phyloP scores from a whole-genome alignment of 345 rosid species.

The Hevea brasiliensis region DNA sequence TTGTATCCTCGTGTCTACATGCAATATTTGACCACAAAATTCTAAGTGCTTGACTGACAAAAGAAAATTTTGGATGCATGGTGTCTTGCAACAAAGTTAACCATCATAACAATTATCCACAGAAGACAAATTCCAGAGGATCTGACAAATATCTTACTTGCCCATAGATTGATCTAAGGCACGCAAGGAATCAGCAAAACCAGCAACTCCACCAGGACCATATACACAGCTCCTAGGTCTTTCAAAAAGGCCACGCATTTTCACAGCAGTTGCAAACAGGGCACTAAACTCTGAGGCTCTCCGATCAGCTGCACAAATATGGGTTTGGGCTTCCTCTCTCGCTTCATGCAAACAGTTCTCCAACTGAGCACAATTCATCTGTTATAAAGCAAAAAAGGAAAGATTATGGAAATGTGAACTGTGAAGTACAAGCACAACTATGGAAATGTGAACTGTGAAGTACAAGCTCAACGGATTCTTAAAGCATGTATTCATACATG shows the following conservation, averaged over 20 bases:
- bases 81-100: background rate
- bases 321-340: slow-evolving; percentile 96
- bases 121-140: background rate
- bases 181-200: slow-evolving; percentile 74
- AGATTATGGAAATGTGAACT: background rate
- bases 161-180: slow-evolving; percentile 84
- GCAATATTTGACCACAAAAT: background rate
- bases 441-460: no score
- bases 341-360: slow-evolving; percentile 98
- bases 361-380: slow-evolving; percentile 98
- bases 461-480: background rate
- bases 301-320: slow-evolving; percentile 88
- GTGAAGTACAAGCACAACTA: no score
- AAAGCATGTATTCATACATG: background rate
- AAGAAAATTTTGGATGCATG: background rate
- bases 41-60: background rate
- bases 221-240: slow-evolving; percentile 65
- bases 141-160: slow-evolving; percentile 56
- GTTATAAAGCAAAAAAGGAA: slow-evolving; percentile 13
- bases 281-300: slow-evolving; percentile 82
- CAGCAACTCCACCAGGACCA: slow-evolving; percentile 63
- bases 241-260: slow-evolving; percentile 79
- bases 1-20: no score
- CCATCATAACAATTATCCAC: background rate
- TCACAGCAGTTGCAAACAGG: slow-evolving; percentile 83